These are phyloP conservation scores for Besnoitia besnoiti DNA, from an alignment of 169 alveolate genomes.

Conservation along the genomic window DNA sequence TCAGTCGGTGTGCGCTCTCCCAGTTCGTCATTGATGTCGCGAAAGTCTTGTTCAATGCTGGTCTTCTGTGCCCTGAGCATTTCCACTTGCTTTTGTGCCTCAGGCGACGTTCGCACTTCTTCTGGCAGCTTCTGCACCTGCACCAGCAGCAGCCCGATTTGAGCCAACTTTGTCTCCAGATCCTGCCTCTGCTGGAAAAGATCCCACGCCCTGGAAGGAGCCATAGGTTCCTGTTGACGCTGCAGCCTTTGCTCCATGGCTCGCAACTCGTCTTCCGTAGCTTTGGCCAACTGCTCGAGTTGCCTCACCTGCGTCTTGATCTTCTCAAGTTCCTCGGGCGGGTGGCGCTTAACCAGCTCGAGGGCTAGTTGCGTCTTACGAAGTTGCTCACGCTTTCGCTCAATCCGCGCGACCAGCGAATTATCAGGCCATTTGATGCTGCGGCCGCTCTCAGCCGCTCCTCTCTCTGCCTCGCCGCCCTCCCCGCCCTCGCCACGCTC, in stretches of 20 bases:
- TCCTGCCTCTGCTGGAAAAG: not conserved
- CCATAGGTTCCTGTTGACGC: not conserved
- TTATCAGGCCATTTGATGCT: not conserved
- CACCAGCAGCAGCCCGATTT: not conserved
- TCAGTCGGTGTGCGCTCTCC: not conserved
- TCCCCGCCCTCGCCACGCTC: not conserved
- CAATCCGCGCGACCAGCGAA: not conserved
- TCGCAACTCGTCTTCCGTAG: not conserved
- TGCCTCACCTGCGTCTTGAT: not conserved
- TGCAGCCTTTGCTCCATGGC: not conserved
- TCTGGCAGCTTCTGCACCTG: conserved; percentile 7
- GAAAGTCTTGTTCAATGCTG: conserved; percentile 36
- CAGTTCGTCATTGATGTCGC: conserved; percentile 38
- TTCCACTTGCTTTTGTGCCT: not conserved
- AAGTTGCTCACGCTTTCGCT: conserved; percentile 10
- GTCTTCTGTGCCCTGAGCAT: not conserved
- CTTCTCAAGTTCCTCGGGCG: not conserved
- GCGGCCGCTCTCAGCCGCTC: not conserved
- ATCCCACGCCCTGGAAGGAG: not conserved
- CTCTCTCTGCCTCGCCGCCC: not conserved
- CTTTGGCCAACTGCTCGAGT: not conserved
- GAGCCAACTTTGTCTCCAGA: not conserved
- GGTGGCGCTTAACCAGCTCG: not conserved
- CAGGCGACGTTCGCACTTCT: conserved; percentile 32
- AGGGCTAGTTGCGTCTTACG: not conserved